These are phyloP conservation scores for Colletotrichum sp. DNA, from an alignment of 2,329 filamentous ascomycete species.

Conservation along the genomic window DNA sequence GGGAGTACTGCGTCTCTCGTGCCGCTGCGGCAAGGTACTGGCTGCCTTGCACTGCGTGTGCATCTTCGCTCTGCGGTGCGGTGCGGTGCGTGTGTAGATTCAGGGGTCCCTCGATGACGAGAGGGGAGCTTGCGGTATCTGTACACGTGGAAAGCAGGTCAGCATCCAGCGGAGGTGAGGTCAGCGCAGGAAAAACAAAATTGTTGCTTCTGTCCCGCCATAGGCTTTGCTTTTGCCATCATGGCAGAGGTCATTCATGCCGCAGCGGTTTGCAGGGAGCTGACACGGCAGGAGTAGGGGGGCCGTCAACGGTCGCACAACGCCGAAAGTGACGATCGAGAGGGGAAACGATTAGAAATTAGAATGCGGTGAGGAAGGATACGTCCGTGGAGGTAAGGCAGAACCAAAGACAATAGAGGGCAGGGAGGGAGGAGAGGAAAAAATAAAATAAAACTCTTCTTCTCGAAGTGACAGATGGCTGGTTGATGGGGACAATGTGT, in stretches of 20 bases:
- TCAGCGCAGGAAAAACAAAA: not conserved
- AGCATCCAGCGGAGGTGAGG: not conserved
- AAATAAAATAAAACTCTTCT: not conserved
- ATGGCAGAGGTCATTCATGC: not conserved
- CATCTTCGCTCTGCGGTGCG: not conserved
- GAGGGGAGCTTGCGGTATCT: not conserved
- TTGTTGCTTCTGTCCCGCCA: not conserved
- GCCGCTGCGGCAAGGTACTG: not conserved
- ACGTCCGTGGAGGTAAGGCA: not conserved
- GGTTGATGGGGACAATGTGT: not conserved
- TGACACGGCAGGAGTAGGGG: not conserved
- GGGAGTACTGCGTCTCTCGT: not conserved
- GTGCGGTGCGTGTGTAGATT: not conserved
- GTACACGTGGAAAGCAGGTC: constrained; percentile 5
- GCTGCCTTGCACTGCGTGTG: not conserved
- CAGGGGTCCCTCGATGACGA: not conserved
- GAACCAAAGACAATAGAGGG: not conserved
- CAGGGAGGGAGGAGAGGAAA: not conserved
- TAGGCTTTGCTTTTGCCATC: not conserved
- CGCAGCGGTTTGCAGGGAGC: not conserved
- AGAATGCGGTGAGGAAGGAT: not conserved
- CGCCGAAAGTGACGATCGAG: not conserved
- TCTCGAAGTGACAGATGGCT: not conserved
- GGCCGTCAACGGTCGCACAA: not conserved
- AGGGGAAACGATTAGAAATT: not conserved